Conservation (phyloP, 2,329 filamentous ascomycete species). For the Aspergillus sp. region DNA sequence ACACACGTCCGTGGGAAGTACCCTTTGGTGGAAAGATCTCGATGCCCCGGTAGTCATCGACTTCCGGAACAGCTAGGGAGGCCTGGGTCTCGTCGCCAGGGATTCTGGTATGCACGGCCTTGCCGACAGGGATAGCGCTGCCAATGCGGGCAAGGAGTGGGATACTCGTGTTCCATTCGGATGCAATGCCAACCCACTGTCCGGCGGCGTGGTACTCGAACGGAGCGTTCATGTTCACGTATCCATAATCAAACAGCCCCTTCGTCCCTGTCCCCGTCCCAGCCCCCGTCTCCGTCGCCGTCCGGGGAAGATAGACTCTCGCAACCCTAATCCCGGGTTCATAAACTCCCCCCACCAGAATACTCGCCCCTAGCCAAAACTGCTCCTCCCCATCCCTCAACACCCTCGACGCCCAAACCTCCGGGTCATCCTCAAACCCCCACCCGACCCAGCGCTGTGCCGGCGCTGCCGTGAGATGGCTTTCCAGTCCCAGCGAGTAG, state of each 20-base stretch:
- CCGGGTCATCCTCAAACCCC: constrained; percentile 59
- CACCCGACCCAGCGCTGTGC: constrained; percentile 66
- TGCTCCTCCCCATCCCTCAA: constrained; percentile 60
- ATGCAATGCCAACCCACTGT: constrained; percentile 45
- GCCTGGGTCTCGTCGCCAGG: constrained; percentile 44
- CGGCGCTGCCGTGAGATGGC: constrained; percentile 53
- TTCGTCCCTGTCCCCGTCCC: constrained; percentile 21
- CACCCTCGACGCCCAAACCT: constrained; percentile 52
- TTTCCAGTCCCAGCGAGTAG: constrained; percentile 57
- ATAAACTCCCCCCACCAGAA: constrained; percentile 62
- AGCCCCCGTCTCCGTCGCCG: neutral
- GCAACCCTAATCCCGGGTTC: constrained; percentile 48
- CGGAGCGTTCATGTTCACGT: constrained; percentile 54
- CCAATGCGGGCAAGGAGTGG: constrained; percentile 50
- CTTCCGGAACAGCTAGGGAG: constrained; percentile 29
- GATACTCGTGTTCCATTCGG: constrained; percentile 48
- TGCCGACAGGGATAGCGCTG: constrained; percentile 47
- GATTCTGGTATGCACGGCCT: constrained; percentile 43
- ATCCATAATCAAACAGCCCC: constrained; percentile 45
- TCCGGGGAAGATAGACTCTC: constrained; percentile 54
- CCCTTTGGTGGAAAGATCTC: constrained; percentile 49
- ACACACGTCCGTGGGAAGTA: constrained; percentile 32
- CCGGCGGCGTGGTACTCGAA: constrained; percentile 50
- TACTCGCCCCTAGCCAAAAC: constrained; percentile 62
- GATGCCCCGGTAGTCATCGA: constrained; percentile 49